Base-by-base conservation (phyloP, 192 early-diverging fungal genomes). In the Entomortierella chlamydospora region DNA sequence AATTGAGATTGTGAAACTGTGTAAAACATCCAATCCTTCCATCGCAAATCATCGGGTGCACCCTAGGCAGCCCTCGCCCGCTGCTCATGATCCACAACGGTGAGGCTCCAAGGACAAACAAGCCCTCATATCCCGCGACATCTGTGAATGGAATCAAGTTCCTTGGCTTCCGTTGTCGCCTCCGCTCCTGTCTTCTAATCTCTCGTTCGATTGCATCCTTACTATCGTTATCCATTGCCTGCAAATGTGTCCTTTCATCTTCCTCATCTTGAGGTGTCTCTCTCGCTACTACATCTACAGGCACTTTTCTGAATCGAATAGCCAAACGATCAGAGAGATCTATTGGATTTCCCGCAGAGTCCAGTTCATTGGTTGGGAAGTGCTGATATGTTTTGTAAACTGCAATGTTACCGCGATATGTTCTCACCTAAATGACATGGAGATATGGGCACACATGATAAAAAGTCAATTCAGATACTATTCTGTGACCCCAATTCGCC, bases 1-100 rank as follows among this genome's bases (percentile, higher is more conserved):
- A 88, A 71, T 94, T 91, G n/a, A 92, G 82, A 66, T 93, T 93
- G 67, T 95, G 87, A 68, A 96, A 90, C 33, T 87, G 85, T 9
- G 92, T 86, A 73, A 96, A 95, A n/a, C 83, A 84, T 50, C 65
- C 74, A 12, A 96, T 83, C 20, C 66, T 83, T 20, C 90, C 90
- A 57, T 94, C 93, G 2, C 87, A 84, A 29, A 84, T 77, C 84
- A 93, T 90, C 4, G 95, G 93, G 80, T 93, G 93, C 0, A 93
- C 87, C 25, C 93, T 70, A 12, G 93, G 64, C 30, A 84, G 69
- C 33, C 89, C 84, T 29, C 86, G 90, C 31, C 90, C 86, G 4
- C 83, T 80, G 31, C 85, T 80, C 85, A 95, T 88, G 23, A 95
- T 73, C 92, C 93, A 95, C 53, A 87, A 84, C 17, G 95, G 93